phyloP scores from a whole-genome alignment of 2,329 filamentous ascomycete species.

The Mariannaea elegans region DNA sequence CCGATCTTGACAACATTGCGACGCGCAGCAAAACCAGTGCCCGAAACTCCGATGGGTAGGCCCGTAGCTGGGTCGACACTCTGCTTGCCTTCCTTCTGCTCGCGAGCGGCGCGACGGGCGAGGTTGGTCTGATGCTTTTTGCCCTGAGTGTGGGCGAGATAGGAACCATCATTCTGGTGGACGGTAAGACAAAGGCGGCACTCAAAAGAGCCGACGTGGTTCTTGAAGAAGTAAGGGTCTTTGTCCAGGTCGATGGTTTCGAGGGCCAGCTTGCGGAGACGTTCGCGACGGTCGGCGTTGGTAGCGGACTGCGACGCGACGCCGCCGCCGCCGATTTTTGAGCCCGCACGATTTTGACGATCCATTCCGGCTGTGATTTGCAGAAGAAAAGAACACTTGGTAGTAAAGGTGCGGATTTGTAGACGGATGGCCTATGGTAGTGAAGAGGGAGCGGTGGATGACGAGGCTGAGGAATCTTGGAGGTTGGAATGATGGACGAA shows the following conservation, averaged over 20 bases:
- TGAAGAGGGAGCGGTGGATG: not conserved
- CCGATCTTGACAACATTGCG: slow-evolving; percentile 94
- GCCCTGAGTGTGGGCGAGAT: slow-evolving; percentile 97
- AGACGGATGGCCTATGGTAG: no score
- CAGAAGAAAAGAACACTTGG: no score
- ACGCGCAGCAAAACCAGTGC: slow-evolving; percentile 70
- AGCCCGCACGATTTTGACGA: slow-evolving; percentile 91
- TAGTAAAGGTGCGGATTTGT: no score
- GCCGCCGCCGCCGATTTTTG: slow-evolving; percentile 97
- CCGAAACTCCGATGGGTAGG: slow-evolving; percentile 76
- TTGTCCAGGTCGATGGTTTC: slow-evolving; percentile 99
- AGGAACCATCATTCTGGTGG: slow-evolving; percentile 98
- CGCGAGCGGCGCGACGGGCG: slow-evolving; percentile 91
- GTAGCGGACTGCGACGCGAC: slow-evolving; percentile 93
- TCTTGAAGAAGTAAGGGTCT: slow-evolving; percentile 99
- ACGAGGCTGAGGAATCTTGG: slow-evolving; percentile 22
- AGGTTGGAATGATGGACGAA: slow-evolving; percentile 8
- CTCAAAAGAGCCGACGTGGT: slow-evolving; percentile 98
- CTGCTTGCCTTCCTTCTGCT: slow-evolving; percentile 86
- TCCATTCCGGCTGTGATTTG: slow-evolving; percentile 64
- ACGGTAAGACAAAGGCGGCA: slow-evolving; percentile 96
- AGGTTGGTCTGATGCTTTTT: slow-evolving; percentile 99
- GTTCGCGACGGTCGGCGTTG: slow-evolving; percentile 96
- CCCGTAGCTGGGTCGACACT: slow-evolving; percentile 74
- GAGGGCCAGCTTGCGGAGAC: slow-evolving; percentile 95